Evolutionary conservation across 306 rosid species (phyloP).

Genomic region (Citrullus amarus): DNA sequence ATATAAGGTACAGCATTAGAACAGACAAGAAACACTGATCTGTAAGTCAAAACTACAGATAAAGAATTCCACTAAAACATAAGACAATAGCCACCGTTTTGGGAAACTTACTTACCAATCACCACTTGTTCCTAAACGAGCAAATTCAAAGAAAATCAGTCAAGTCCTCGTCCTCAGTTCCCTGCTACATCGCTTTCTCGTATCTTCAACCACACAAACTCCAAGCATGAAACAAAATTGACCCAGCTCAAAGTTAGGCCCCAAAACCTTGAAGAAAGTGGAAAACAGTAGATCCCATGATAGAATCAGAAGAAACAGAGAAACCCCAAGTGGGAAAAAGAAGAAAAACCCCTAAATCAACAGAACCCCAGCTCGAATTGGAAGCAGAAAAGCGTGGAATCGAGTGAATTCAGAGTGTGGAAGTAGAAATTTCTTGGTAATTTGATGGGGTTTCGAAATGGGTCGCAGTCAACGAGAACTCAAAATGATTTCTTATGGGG

Average conservation of each 20-base stretch:
- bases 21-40: not conserved
- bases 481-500: not conserved
- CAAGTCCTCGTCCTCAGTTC: not conserved
- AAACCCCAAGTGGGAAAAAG: not conserved
- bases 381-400: not conserved
- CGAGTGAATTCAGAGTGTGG: not conserved
- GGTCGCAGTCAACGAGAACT: not conserved
- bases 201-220: not conserved
- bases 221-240: not conserved
- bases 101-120: not conserved
- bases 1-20: not conserved
- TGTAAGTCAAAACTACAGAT: not conserved
- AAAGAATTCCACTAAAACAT: not conserved
- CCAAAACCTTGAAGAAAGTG: not conserved
- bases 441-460: not conserved
- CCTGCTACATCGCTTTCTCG: conserved; percentile 1
- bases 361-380: not conserved
- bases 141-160: not conserved
- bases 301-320: not conserved
- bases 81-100: not conserved
- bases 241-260: not conserved
- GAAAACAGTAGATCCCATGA: not conserved
- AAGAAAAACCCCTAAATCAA: not conserved
- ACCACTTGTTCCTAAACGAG: not conserved
- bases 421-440: not conserved